Evolutionary conservation across 2,329 filamentous ascomycete genomes (phyloP).

Genomic region (Sarocladium brachiariae): DNA sequence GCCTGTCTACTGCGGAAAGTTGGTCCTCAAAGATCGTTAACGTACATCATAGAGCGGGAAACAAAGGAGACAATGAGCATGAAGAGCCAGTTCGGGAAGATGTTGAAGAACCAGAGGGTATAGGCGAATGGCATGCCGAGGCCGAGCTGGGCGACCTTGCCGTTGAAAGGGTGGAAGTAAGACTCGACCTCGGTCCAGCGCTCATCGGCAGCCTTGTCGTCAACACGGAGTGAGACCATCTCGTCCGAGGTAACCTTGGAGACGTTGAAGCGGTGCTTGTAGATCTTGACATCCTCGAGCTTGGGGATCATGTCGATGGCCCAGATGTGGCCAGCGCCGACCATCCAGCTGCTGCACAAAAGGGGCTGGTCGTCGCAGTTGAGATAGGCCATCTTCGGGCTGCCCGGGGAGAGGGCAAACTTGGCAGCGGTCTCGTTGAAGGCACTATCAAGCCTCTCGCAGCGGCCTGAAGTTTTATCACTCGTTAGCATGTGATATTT

Average conservation of each 20-base stretch:
- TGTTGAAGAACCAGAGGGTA: conserved; percentile 56
- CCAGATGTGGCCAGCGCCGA: conserved; percentile 58
- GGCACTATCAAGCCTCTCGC: conserved; percentile 55
- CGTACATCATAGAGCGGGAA: conserved; percentile 71
- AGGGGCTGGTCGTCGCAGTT: conserved; percentile 70
- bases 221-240: conserved; percentile 51
- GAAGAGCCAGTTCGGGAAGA: conserved; percentile 67
- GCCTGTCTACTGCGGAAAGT: conserved; percentile 12
- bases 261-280: conserved; percentile 60
- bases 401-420: conserved; percentile 52
- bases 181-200: conserved; percentile 28
- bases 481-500: conserved; percentile 14
- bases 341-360: conserved; percentile 68
- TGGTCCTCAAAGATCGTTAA: conserved; percentile 8
- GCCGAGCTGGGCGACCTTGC: conserved; percentile 54
- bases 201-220: conserved; percentile 35
- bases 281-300: conserved; percentile 57
- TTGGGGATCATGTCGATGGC: conserved; percentile 60
- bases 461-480: conserved; percentile 46
- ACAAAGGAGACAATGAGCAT: conserved; percentile 71
- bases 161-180: conserved; percentile 71
- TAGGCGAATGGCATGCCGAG: conserved; percentile 61
- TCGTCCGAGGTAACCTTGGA: conserved; percentile 60
- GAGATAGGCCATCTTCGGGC: conserved; percentile 61
- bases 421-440: conserved; percentile 60